Conservation (phyloP, 768 basidiomycete species). For the Guyanaporus albipodus region DNA sequence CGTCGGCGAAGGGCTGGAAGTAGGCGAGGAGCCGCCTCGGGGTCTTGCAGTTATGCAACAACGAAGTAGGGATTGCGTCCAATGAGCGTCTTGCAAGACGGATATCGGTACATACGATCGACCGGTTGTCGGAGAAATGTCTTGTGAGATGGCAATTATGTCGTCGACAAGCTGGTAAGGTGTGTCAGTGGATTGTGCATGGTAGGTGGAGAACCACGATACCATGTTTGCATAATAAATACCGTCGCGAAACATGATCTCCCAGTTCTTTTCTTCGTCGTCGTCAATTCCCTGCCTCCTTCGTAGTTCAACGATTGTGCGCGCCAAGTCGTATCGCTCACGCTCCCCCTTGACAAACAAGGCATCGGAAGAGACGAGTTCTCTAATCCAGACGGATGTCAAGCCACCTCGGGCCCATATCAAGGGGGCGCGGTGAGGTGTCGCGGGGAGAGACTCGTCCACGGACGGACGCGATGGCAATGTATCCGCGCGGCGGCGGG, state of each 20-base stretch:
- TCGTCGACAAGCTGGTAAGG: slow-evolving; percentile 69
- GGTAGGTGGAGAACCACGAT: slow-evolving; percentile 8
- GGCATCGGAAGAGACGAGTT: slow-evolving; percentile 70
- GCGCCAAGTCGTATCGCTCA: slow-evolving; percentile 76
- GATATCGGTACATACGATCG: slow-evolving; percentile 64
- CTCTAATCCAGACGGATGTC: slow-evolving; percentile 67
- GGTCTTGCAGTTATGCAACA: slow-evolving; percentile 49
- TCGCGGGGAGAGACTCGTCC: slow-evolving; percentile 11
- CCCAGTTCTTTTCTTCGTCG: slow-evolving; percentile 70
- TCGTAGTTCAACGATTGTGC: slow-evolving; percentile 70
- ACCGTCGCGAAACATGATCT: slow-evolving; percentile 63
- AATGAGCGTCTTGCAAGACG: slow-evolving; percentile 73
- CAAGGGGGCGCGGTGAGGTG: slow-evolving; percentile 36
- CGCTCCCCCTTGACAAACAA: slow-evolving; percentile 77
- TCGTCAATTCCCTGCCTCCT: slow-evolving; percentile 48
- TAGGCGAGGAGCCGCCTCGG: slow-evolving; percentile 23
- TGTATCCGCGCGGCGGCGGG: slow-evolving; percentile 31
- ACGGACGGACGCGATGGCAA: slow-evolving; percentile 21
- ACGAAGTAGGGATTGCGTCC: slow-evolving; percentile 69
- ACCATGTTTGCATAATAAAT: slow-evolving; percentile 91
- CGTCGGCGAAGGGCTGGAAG: slow-evolving; percentile 35
- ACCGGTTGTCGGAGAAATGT: slow-evolving; percentile 68
- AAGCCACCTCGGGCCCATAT: slow-evolving; percentile 80
- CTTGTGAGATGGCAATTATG: slow-evolving; percentile 66
- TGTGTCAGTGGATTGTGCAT: background rate